Percentiles rank a stretch among this genome's conserved stretches.
These are phyloP conservation scores for Amoeboaphelidium protococcarum DNA, from an alignment of 371 early-diverging fungal genomes.

Conservation along the genomic window DNA sequence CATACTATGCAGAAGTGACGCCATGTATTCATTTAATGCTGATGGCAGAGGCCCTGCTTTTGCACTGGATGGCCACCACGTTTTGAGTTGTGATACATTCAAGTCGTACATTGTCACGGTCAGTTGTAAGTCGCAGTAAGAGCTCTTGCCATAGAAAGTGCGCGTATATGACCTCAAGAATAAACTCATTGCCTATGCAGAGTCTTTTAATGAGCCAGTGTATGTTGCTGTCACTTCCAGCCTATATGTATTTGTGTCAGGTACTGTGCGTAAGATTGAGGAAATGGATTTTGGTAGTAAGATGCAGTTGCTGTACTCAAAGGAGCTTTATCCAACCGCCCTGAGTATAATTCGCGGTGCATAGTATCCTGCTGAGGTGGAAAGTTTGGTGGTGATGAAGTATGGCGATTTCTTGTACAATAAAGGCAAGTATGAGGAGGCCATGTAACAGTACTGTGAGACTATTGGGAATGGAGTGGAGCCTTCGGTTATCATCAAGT, in stretches of 20 bases:
- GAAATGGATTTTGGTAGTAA: conserved; percentile 66
- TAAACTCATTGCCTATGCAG: no score
- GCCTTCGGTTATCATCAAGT: conserved; percentile 84
- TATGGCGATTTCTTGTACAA: conserved; percentile 66
- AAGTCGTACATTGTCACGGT: no score
- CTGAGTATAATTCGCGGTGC: conserved; percentile 33
- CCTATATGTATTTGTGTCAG: no score
- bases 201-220: no score
- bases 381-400: conserved; percentile 35
- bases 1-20: conserved; percentile 12
- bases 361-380: no score
- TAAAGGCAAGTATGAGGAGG: conserved; percentile 64
- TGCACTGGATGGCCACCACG: no score
- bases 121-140: no score
- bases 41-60: conserved; percentile 81
- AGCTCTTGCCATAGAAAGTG: no score
- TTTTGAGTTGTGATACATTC: no score
- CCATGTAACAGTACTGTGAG: conserved; percentile 66
- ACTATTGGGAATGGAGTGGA: conserved; percentile 84
- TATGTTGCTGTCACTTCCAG: no score
- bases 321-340: conserved; percentile 63
- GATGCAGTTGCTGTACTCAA: conserved; percentile 53
- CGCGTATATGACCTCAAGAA: no score
- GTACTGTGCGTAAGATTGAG: conserved; percentile 45
- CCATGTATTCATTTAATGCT: conserved; percentile 62